Conservation (phyloP, 495 filamentous ascomycete genomes). For the Annulohypoxylon maeteangense region DNA sequence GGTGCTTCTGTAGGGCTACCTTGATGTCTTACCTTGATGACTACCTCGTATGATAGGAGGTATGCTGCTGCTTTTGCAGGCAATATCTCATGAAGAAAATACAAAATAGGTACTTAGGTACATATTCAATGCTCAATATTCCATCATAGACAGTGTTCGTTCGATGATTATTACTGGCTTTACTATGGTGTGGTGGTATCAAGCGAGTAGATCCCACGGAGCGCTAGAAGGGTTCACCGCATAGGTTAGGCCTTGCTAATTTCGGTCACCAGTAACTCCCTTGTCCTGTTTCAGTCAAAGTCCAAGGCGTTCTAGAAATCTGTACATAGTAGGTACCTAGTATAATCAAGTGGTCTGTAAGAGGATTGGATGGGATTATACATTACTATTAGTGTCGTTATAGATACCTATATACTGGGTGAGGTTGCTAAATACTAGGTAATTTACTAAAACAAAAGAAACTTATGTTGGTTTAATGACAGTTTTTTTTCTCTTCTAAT, state of each 20-base stretch:
- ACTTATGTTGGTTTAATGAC: not conserved
- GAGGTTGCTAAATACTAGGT: constrained; percentile 2
- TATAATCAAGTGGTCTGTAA: too few relatives aligned
- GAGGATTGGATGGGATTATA: not conserved
- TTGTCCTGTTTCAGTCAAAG: not conserved
- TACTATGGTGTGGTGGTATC: not conserved
- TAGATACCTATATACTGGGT: not conserved
- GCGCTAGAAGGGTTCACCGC: not conserved
- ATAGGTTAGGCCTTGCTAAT: not conserved
- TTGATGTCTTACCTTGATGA: not conserved
- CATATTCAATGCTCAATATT: not conserved
- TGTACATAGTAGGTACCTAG: too few relatives aligned
- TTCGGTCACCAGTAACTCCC: not conserved
- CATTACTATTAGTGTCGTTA: not conserved
- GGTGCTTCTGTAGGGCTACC: not conserved
- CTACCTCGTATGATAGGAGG: too few relatives aligned
- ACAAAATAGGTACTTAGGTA: too few relatives aligned
- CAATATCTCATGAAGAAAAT: too few relatives aligned
- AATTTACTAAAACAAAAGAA: constrained; percentile 4
- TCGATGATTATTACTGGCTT: not conserved
- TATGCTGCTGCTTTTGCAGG: too few relatives aligned
- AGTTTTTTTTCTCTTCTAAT: not conserved
- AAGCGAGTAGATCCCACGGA: not conserved
- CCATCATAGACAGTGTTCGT: not conserved
- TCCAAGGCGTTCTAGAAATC: not conserved